phyloP scores from a whole-genome alignment of 2,329 filamentous ascomycete genomes.

The Diaporthe ilicicola region DNA sequence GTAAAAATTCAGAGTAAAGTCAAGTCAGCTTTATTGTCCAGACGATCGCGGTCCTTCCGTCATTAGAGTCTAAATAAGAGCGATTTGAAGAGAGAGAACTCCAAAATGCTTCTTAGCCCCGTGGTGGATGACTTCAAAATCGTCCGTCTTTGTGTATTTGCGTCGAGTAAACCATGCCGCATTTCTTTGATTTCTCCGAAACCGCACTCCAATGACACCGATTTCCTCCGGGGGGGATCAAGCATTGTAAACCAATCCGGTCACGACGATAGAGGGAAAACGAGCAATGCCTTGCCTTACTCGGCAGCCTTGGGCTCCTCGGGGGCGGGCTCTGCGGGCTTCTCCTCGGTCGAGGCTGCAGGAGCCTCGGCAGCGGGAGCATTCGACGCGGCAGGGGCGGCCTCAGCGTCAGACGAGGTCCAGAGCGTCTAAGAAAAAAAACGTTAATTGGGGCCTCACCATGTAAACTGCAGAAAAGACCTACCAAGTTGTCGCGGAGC shows the following conservation, averaged over 20 bases:
- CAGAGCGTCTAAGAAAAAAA: constrained; percentile 80
- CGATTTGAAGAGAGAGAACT: constrained; percentile 51
- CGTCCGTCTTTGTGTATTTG: constrained; percentile 52
- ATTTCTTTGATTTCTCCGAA: constrained; percentile 58
- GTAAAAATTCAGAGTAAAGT: constrained; percentile 45
- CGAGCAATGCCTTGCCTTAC: constrained; percentile 52
- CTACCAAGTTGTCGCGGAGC: constrained; percentile 92
- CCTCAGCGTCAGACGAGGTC: constrained; percentile 98
- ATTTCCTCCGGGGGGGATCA: constrained; percentile 57
- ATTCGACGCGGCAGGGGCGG: constrained; percentile 64
- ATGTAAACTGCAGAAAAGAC: constrained; percentile 38
- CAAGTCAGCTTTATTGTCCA: constrained; percentile 63
- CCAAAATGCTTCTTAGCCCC: constrained; percentile 56
- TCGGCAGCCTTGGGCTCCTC: constrained; percentile 76
- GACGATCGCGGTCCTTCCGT: constrained; percentile 53
- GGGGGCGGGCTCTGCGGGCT: constrained; percentile 60
- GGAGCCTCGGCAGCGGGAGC: constrained; percentile 55
- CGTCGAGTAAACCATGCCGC: constrained; percentile 61
- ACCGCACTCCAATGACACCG: constrained; percentile 71
- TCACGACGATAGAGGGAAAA: constrained; percentile 49
- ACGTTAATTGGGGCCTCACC: constrained; percentile 41
- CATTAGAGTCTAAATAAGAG: constrained; percentile 66
- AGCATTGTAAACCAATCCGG: constrained; percentile 53
- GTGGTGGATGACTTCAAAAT: constrained; percentile 47
- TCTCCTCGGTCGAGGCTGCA: constrained; percentile 58